Evolutionary conservation across 1,284 basidiomycete genomes (phyloP).

Genomic region (Termitomyces sp.): DNA sequence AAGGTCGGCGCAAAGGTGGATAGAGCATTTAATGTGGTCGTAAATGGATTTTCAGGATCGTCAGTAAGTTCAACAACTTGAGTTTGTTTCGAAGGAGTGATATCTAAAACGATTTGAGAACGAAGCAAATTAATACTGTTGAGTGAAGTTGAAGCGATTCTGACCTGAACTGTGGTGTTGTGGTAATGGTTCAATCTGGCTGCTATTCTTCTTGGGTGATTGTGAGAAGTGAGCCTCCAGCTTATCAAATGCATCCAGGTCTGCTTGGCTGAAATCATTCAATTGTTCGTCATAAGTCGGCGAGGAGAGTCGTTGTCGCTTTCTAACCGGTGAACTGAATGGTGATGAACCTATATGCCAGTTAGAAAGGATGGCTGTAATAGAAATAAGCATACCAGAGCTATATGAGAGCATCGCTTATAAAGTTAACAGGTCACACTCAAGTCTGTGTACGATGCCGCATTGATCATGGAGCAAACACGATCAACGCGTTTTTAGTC

Average conservation of each 20-base stretch:
- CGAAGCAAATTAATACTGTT: not conserved
- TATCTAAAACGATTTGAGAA: not conserved
- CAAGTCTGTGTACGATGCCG: not conserved
- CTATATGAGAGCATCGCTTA: constrained; percentile 5
- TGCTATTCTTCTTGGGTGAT: constrained; percentile 8
- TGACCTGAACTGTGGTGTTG: constrained; percentile 7
- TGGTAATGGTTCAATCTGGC: not conserved
- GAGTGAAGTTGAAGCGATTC: not conserved
- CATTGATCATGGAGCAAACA: not conserved
- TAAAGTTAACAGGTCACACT: not conserved
- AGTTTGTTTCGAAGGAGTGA: not conserved
- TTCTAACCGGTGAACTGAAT: constrained; percentile 38
- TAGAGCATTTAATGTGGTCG: constrained; percentile 18
- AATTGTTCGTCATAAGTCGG: constrained; percentile 63
- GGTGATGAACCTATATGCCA: constrained; percentile 21
- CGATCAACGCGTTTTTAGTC: constrained; percentile 15
- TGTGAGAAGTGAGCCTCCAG: constrained; percentile 45
- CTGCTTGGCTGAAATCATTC: constrained; percentile 49
- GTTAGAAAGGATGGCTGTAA: not conserved
- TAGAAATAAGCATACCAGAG: constrained; percentile 2
- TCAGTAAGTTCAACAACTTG: constrained; percentile 21
- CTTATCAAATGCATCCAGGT: constrained; percentile 52
- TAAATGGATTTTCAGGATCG: constrained; percentile 45
- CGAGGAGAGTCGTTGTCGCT: constrained; percentile 61
- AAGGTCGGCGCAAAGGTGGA: constrained; percentile 19